These are phyloP conservation scores for Pestalotiopsis sp. DNA, from an alignment of 2,329 filamentous ascomycete genomes.

Conservation along the genomic window DNA sequence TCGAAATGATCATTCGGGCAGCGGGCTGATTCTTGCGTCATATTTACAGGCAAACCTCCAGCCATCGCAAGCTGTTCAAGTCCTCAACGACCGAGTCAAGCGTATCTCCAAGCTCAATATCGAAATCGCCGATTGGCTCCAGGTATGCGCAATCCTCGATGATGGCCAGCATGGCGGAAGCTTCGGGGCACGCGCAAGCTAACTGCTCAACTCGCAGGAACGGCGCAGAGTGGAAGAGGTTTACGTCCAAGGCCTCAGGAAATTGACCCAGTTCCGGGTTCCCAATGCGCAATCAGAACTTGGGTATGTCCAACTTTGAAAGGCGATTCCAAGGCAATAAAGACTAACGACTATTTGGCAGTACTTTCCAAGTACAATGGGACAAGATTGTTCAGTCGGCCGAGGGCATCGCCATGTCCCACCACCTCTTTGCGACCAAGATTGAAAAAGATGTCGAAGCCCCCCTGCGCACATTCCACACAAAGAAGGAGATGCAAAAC, in stretches of 20 bases:
- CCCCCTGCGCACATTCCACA: constrained; percentile 76
- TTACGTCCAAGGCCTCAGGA: constrained; percentile 82
- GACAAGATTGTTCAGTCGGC: constrained; percentile 81
- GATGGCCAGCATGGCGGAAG: constrained; percentile 16
- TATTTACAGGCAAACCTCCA: constrained; percentile 73
- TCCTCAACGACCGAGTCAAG: constrained; percentile 85
- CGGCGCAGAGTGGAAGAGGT: constrained; percentile 88
- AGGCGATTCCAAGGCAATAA: no score
- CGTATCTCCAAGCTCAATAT: constrained; percentile 84
- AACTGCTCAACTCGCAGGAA: constrained; percentile 62
- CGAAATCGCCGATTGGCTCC: constrained; percentile 95
- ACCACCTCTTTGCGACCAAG: constrained; percentile 77
- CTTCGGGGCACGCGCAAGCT: not conserved
- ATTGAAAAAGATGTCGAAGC: constrained; percentile 89
- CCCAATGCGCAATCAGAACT: constrained; percentile 80
- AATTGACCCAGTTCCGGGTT: constrained; percentile 74
- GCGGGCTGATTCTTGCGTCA: constrained; percentile 20
- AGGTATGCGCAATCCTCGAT: constrained; percentile 65
- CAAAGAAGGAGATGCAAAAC: constrained; percentile 76
- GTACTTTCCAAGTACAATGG: constrained; percentile 91
- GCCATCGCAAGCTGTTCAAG: constrained; percentile 78
- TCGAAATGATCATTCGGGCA: not conserved
- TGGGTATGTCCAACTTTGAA: constrained; percentile 58
- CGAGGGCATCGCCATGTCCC: constrained; percentile 80
- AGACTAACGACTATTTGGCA: constrained; percentile 39